Base-by-base conservation (phyloP, 1,139 yeast species). In the Groenewaldozyma auringiensis region DNA sequence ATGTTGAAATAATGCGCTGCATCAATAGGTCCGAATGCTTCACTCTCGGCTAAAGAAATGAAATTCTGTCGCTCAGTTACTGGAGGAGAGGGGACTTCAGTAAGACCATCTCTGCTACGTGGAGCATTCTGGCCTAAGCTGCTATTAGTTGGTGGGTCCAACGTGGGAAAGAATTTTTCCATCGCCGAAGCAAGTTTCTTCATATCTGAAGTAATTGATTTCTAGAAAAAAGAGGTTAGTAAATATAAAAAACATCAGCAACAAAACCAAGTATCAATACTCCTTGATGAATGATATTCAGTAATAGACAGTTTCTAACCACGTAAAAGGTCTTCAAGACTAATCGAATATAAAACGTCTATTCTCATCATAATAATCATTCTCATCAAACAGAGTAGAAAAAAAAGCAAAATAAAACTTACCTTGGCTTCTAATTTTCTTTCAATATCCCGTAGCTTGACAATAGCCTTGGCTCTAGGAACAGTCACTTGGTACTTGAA, bases 11-110 rank as follows among this genome's bases (percentile, higher is more conserved):
- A 76, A 50, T 79, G 71, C 43, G 98, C 96, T n/a, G 98, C 96
- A 61, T 92, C 97, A 6, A 88, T 76, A 4, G 97, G 95, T 3
- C 96, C 96, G 64, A 89, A 89, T n/a, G 96, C 95, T 67, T 88
- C 94, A 18, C 89, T 81, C 68, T 92, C 97, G 13, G 96, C 92
- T 62, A 92, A 82, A 20, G 94, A 83, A 62, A 87, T 68, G 70
- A 88, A 89, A 54, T 94, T 75, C 56, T 94, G 89, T 52, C 80
- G 81, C 53, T 83, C 72, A 2, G 96, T 85, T 66, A 83, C 86
- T 54, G 79, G 76, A 21, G 96, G 96, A 47, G 86, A 80, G 29
- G 96, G 96, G 70, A 89, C 86, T 72, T 92, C 97, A n/a, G 95
- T 83, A 62, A 66, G 55, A 47, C 66, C 60, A 47, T 64, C 38